Conservation (phyloP, 352 stramenopile species). For the Stephanocyclus meneghinianus region DNA sequence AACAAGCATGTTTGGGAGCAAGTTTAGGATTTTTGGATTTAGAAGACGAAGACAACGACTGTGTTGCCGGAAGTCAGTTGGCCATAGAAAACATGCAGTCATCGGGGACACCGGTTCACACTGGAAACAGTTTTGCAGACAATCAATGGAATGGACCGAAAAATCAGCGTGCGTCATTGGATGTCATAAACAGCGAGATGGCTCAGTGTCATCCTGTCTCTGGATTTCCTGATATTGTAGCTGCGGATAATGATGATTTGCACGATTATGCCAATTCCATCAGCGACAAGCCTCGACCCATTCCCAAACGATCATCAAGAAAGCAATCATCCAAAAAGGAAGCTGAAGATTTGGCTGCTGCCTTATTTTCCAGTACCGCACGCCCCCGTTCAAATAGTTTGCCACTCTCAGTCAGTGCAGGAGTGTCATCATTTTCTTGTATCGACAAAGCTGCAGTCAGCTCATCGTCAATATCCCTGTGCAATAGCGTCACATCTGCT, state of each 20-base stretch:
- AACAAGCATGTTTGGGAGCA: neutral
- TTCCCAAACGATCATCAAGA: constrained; percentile 18
- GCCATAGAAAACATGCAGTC: neutral
- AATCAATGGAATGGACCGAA: neutral
- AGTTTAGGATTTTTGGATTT: constrained; percentile 16
- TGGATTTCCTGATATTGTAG: constrained; percentile 18
- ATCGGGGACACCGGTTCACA: neutral
- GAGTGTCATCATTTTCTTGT: neutral
- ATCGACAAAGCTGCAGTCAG: neutral
- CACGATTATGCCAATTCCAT: neutral
- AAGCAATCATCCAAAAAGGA: constrained; percentile 36
- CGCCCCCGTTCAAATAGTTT: constrained; percentile 60
- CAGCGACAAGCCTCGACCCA: constrained; percentile 12
- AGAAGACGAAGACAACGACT: constrained; percentile 10
- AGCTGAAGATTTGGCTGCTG: constrained; percentile 52
- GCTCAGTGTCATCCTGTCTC: constrained; percentile 10
- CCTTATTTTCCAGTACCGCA: constrained; percentile 50
- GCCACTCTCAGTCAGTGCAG: neutral
- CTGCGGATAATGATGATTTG: neutral
- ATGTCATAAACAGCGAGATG: constrained; percentile 11
- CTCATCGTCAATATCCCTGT: neutral
- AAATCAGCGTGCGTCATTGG: neutral
- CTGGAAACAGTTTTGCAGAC: neutral
- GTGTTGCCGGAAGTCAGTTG: neutral
- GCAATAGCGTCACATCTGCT: neutral